Evolutionary conservation across 2,329 filamentous ascomycete genomes (phyloP).

Genomic region (Thielaviopsis cerberus): DNA sequence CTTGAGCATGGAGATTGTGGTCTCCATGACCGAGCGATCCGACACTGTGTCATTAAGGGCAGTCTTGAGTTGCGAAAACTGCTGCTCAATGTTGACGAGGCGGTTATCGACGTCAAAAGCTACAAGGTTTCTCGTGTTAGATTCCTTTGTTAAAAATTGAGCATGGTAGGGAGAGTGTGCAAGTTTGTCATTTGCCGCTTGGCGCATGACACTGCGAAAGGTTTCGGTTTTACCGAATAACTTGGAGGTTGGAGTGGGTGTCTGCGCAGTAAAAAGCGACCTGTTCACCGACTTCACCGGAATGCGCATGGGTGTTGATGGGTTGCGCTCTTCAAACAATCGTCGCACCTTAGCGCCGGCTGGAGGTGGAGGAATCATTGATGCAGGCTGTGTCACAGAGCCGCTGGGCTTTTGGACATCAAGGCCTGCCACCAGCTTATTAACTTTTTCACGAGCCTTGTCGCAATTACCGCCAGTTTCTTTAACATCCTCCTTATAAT

Average conservation of each 20-base stretch:
- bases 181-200: slow-evolving; percentile 10
- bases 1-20: slow-evolving; percentile 57
- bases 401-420: neutral
- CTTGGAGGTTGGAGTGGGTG: neutral
- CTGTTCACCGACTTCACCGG: neutral
- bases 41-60: slow-evolving; percentile 51
- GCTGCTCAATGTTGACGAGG: slow-evolving; percentile 55
- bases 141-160: slow-evolving; percentile 46
- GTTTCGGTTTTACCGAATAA: neutral
- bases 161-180: slow-evolving; percentile 11
- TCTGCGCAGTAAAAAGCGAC: neutral
- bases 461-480: neutral
- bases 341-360: neutral
- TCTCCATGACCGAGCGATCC: slow-evolving; percentile 52
- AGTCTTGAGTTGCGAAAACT: slow-evolving; percentile 53
- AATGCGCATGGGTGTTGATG: neutral
- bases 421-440: neutral
- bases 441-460: neutral
- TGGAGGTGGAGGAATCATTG: neutral
- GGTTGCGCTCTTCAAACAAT: neutral
- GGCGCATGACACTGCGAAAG: slow-evolving; percentile 13
- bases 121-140: slow-evolving; percentile 47
- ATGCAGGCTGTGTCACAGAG: neutral
- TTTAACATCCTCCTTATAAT: neutral
- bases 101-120: slow-evolving; percentile 65